Evolutionary conservation across 2,329 filamentous ascomycete species (phyloP).

Genomic region (Ciborinia camelliae): DNA sequence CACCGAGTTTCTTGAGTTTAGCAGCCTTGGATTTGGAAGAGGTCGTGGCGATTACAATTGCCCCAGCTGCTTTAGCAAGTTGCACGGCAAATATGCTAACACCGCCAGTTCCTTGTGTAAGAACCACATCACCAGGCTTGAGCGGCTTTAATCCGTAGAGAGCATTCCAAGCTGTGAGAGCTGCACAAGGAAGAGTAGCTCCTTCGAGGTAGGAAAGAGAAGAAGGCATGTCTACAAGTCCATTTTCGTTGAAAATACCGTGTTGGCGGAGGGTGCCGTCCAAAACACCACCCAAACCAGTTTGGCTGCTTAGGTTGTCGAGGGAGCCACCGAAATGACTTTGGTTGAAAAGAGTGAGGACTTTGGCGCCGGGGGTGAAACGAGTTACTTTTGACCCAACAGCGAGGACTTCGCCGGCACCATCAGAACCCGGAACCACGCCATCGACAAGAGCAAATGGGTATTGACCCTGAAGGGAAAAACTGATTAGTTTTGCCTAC

Average conservation of each 20-base stretch:
- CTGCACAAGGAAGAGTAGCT: slow-evolving; percentile 51
- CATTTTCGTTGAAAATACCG: slow-evolving; percentile 51
- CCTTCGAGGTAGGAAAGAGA: slow-evolving; percentile 47
- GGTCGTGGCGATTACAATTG: slow-evolving; percentile 44
- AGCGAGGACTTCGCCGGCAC: slow-evolving; percentile 46
- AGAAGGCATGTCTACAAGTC: slow-evolving; percentile 56
- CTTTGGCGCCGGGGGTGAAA: slow-evolving; percentile 55
- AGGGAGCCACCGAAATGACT: slow-evolving; percentile 40
- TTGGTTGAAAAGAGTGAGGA: slow-evolving; percentile 56
- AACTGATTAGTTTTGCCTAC: not conserved
- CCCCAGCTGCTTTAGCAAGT: slow-evolving; percentile 43
- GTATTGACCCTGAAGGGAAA: slow-evolving; percentile 27
- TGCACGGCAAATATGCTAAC: slow-evolving; percentile 41
- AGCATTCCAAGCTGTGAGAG: slow-evolving; percentile 56
- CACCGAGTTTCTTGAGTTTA: slow-evolving; percentile 41
- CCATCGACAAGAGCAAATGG: slow-evolving; percentile 29
- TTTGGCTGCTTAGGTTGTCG: slow-evolving; percentile 32
- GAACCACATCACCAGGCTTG: slow-evolving; percentile 39
- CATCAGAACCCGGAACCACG: slow-evolving; percentile 41
- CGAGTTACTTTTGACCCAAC: slow-evolving; percentile 56
- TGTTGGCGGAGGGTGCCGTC: slow-evolving; percentile 49
- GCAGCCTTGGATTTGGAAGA: slow-evolving; percentile 40
- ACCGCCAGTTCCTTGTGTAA: slow-evolving; percentile 45
- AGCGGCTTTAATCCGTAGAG: slow-evolving; percentile 47
- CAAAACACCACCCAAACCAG: slow-evolving; percentile 56